Percentiles rank a stretch among this genome's conserved stretches.
Evolutionary conservation across 177 flowering plant genomes (phyloP).

Genomic region (Tripterygium wilfordii): DNA sequence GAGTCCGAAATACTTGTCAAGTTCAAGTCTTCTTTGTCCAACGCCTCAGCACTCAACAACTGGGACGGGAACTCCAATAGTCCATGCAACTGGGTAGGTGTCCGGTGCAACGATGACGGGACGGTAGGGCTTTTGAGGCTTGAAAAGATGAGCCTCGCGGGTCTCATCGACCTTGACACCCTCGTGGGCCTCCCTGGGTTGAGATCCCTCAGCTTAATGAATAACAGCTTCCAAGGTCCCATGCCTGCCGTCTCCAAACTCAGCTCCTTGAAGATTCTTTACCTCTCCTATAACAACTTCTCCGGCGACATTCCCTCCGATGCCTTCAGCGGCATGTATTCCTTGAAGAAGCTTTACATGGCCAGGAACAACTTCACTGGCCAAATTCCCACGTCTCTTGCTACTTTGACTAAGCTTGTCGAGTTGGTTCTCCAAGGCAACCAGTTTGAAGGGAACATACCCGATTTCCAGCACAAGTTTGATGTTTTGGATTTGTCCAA

Average conservation of each 20-base stretch:
- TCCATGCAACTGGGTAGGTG: slow-evolving; percentile 36
- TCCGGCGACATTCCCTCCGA: slow-evolving; percentile 52
- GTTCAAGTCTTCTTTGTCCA: slow-evolving; percentile 27
- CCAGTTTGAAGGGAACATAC: slow-evolving; percentile 55
- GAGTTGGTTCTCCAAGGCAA: slow-evolving; percentile 53
- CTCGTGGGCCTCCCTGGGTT: slow-evolving; percentile 18
- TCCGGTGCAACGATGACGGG: slow-evolving; percentile 24
- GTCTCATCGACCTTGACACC: slow-evolving; percentile 30
- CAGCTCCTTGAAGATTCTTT: slow-evolving; percentile 34
- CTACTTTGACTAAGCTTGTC: slow-evolving; percentile 26
- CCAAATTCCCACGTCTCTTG: slow-evolving; percentile 46
- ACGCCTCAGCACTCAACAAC: slow-evolving; percentile 10
- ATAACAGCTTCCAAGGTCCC: slow-evolving; percentile 56
- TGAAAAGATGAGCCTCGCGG: slow-evolving; percentile 34
- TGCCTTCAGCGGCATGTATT: slow-evolving; percentile 48
- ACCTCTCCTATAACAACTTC: slow-evolving; percentile 50
- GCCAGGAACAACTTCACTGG: slow-evolving; percentile 49
- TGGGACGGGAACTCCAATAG: slow-evolving; percentile 17
- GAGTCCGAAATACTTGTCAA: slow-evolving; percentile 20
- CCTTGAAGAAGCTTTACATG: slow-evolving; percentile 47
- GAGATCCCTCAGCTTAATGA: slow-evolving; percentile 36
- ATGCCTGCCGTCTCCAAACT: slow-evolving; percentile 47
- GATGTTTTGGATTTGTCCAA: slow-evolving; percentile 31
- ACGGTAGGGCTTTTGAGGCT: slow-evolving; percentile 26
- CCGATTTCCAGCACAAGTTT: slow-evolving; percentile 34